Percentiles rank a stretch among this genome's conserved stretches.
phyloP scores from a whole-genome alignment of 345 rosid genomes.

The Zanthoxylum bungeanum region DNA sequence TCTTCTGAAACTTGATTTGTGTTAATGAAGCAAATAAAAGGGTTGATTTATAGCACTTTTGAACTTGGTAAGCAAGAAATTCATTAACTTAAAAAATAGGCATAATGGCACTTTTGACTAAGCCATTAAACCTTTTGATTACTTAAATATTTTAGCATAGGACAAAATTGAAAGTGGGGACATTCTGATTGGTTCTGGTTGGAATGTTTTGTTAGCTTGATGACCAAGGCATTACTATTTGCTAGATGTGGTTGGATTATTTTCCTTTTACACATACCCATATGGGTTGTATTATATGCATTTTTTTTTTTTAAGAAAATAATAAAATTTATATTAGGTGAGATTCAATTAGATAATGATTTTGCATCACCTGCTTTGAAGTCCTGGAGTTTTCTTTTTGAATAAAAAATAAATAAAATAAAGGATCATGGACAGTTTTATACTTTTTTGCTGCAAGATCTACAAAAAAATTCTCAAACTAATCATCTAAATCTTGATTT shows the following conservation, averaged over 20 bases:
- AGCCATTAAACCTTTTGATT: neutral
- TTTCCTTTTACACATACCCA: neutral
- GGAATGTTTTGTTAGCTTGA: neutral
- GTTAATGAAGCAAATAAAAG: neutral
- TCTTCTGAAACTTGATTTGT: neutral
- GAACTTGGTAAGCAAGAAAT: neutral
- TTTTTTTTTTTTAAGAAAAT: too few relatives aligned
- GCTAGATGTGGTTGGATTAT: neutral
- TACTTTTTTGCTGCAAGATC: neutral
- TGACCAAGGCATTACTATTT: neutral
- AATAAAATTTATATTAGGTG: neutral
- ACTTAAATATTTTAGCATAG: neutral
- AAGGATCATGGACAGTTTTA: neutral
- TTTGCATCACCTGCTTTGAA: neutral
- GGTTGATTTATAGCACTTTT: neutral
- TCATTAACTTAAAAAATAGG: neutral
- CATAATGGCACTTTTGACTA: neutral
- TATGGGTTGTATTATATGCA: neutral
- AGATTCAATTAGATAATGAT: neutral
- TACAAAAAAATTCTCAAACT: neutral
- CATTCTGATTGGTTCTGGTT: neutral
- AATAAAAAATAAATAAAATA: too few relatives aligned
- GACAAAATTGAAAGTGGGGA: neutral
- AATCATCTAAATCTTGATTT: neutral
- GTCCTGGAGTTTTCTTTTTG: neutral